Conservation (phyloP, 1,284 basidiomycete species). For the Trichosporon asahii region DNA sequence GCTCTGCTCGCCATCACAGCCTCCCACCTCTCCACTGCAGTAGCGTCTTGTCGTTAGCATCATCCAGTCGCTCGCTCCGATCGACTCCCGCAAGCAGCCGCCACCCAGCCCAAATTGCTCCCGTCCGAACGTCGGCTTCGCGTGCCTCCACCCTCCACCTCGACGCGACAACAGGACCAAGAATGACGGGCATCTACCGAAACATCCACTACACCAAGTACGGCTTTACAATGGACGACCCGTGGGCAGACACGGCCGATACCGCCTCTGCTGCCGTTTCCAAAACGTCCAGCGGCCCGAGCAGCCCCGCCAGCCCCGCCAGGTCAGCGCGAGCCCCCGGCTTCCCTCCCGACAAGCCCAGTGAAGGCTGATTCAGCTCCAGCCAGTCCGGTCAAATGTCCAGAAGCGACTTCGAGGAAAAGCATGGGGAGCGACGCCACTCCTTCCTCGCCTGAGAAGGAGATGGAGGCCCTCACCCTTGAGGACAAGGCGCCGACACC, state of each 20-base stretch:
- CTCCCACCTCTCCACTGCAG: neutral
- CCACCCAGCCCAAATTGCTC: neutral
- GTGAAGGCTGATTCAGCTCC: neutral
- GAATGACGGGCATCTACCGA: neutral
- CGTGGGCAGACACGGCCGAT: constrained; percentile 17
- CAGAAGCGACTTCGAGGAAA: neutral
- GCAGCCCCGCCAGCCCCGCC: neutral
- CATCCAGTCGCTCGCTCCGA: neutral
- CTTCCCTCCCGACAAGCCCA: neutral
- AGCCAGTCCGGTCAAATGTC: neutral
- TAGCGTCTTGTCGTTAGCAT: no score
- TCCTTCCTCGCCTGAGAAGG: neutral
- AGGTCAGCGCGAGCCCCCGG: neutral
- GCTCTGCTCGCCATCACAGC: neutral
- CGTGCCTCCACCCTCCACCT: constrained; percentile 8
- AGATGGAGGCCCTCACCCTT: neutral
- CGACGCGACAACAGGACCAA: neutral
- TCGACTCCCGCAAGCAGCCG: neutral
- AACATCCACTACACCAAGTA: neutral
- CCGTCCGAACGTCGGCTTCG: neutral
- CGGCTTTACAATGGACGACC: constrained; percentile 13
- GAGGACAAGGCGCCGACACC: neutral
- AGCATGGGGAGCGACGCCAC: neutral
- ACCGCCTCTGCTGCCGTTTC: neutral
- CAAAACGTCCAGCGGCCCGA: neutral